Evolutionary conservation across 345 rosid species (phyloP), one percentile per base, ranked within the genome.

Genomic region (Lagerstroemia speciosa): DNA sequence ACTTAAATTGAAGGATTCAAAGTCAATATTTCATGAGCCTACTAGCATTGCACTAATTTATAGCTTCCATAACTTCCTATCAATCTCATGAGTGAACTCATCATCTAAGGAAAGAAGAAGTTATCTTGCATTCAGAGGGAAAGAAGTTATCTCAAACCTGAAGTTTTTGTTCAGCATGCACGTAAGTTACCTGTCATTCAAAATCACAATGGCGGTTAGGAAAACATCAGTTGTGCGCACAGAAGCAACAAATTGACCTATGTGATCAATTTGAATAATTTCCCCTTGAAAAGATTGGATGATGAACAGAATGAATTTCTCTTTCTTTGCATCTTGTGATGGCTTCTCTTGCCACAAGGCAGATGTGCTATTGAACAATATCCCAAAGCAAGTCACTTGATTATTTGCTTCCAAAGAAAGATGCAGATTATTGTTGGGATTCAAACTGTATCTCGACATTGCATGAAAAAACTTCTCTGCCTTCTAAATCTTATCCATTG

Each of bases 391-490:
- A 53, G 60, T 27, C 6, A 30, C 33, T 58, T 30, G 32, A 26
- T 58, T 27, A 58, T 30, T 58, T 27, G 34, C 63, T 27, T 27
- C 29, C 33, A 14, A 29, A 58, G 34, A 58, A 19, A 58, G 29
- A n/a, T n/a, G 60, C 29, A 10, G 33, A 58, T 30, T 27, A 14
- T 29, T 83, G 77, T 90, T 93, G 50, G 95, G 93, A 78, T 70
- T 75, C 84, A 89, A 78, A 67, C 89, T 91, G 72, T 72, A 57
- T 33, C 68, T 74, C 75, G 72, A 40, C 90, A 86, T 83, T 66
- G 85, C 78, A 73, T 67, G 75, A 64, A 84, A 67, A 76, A 88
- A 70, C 78, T 78, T 79, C 82, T 83, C 75, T 65, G 90, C 95
- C 74, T 81, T 85, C 79, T 79, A 82, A 8, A 84, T 71, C 77